Percentiles rank a stretch among this genome's conserved stretches.
These are phyloP conservation scores for Dactylellina haptotyla DNA, from an alignment of 2,329 filamentous ascomycete genomes.

Conservation along the genomic window DNA sequence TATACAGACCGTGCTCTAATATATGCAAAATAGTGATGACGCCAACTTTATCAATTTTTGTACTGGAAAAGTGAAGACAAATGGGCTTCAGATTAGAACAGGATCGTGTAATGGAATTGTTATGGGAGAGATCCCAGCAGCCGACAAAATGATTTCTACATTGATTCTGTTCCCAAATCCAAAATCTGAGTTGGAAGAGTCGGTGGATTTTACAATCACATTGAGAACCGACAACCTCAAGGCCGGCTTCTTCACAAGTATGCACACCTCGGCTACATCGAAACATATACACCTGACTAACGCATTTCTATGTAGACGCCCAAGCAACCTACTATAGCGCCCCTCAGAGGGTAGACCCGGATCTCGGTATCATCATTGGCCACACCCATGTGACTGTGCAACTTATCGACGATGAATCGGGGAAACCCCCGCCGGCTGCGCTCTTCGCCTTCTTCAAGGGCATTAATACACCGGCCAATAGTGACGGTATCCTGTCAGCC, in stretches of 20 bases:
- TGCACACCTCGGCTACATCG: neutral
- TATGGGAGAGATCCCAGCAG: slow-evolving; percentile 70
- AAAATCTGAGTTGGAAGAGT: slow-evolving; percentile 64
- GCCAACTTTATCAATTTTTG: slow-evolving; percentile 75
- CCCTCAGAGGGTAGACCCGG: slow-evolving; percentile 66
- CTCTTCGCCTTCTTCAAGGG: slow-evolving; percentile 74
- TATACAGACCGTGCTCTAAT: neutral
- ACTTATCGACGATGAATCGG: slow-evolving; percentile 62
- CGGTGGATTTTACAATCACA: slow-evolving; percentile 67
- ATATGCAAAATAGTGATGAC: slow-evolving; percentile 63
- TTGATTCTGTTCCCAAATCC: slow-evolving; percentile 68
- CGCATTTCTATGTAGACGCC: slow-evolving; percentile 61
- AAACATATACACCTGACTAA: neutral
- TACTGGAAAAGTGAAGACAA: slow-evolving; percentile 67
- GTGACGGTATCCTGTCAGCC: slow-evolving; percentile 67
- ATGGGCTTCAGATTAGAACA: slow-evolving; percentile 68
- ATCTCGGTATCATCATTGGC: slow-evolving; percentile 66
- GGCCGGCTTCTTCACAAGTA: slow-evolving; percentile 70
- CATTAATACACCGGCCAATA: slow-evolving; percentile 71
- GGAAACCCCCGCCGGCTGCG: slow-evolving; percentile 64
- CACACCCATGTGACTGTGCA: slow-evolving; percentile 72
- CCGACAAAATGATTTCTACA: slow-evolving; percentile 69
- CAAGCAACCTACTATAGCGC: slow-evolving; percentile 71
- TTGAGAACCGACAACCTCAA: slow-evolving; percentile 68
- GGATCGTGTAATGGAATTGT: slow-evolving; percentile 74